Base-by-base conservation (phyloP, 2,329 filamentous ascomycete genomes). In the Ceratocystis cacaofunesta region DNA sequence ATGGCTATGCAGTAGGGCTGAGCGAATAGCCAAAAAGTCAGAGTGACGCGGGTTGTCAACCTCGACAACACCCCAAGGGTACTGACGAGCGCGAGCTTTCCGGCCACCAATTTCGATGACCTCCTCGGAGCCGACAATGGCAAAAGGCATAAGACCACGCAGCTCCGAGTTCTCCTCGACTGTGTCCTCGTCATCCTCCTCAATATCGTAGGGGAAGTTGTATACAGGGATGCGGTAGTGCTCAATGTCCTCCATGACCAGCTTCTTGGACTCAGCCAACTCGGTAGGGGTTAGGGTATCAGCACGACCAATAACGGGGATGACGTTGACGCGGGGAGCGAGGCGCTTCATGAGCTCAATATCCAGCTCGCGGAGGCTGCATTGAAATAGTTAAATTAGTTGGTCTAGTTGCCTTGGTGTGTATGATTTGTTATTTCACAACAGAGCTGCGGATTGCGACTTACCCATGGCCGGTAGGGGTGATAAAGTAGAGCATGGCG, bases 181-280 rank as follows among this genome's bases (percentile, higher is more conserved):
- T 0, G 94, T 99, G 74, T 99, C 94, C 79, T 99, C 94, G 71
- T 99, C 94, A 72, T 99, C 94, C 81, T 99, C 94, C 78, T 99
- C 94, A 68, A 99, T 95, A 72, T 99, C 94, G 80, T 99, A 99
- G 62, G 94, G 94, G 82, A 99, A 99, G 84, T 99, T 99, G 85
- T 99, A 99, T 70, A 99, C 92, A 60, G 94, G 94, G 72, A 99
- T 99, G 75, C 94, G 89, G 82, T 99, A 99, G 79, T 99, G 94
- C 79, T 99, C 94, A 72, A 99, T 99, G 75, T 99, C 94, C 81
- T 99, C 94, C 94, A 99, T 99, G 74, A 99, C 92, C 68, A 99
- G 85, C 83, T 97, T 99, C 86, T 99, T 99, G 71, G 92, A 97
- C 79, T 99, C 94, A 70, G 94, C 94, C 69, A 99, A 83, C 80